Evolutionary conservation across 2,329 filamentous ascomycete species (phyloP).

Genomic region (Colletotrichum neosansevieriae): DNA sequence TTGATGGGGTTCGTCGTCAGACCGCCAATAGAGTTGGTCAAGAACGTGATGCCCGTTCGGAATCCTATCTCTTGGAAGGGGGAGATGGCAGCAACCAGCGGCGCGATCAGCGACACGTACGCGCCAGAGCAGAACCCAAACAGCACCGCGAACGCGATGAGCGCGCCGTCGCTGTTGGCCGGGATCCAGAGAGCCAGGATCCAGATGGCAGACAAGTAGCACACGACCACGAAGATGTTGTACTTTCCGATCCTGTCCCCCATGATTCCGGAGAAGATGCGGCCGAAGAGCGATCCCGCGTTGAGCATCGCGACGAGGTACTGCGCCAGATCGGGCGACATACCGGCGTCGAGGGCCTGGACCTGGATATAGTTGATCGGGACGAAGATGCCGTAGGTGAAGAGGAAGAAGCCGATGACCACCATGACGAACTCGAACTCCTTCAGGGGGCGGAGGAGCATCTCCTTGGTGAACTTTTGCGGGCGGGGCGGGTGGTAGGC

Average conservation of each 20-base stretch:
- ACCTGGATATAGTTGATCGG: constrained; percentile 53
- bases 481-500: constrained; percentile 45
- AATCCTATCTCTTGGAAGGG: constrained; percentile 67
- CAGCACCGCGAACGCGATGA: constrained; percentile 55
- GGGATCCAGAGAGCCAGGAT: constrained; percentile 59
- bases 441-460: constrained; percentile 48
- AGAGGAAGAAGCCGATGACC: constrained; percentile 49
- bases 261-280: constrained; percentile 48
- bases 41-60: constrained; percentile 59
- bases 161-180: constrained; percentile 44
- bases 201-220: constrained; percentile 53
- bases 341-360: constrained; percentile 47
- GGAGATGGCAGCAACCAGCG: constrained; percentile 63
- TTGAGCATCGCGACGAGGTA: constrained; percentile 56
- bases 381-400: constrained; percentile 52
- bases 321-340: constrained; percentile 46
- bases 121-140: constrained; percentile 59
- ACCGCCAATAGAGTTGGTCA: constrained; percentile 66
- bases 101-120: constrained; percentile 53
- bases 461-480: constrained; percentile 46
- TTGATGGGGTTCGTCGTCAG: constrained; percentile 69
- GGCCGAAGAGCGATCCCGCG: constrained; percentile 53
- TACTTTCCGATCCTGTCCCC: constrained; percentile 54
- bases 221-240: constrained; percentile 60
- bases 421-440: constrained; percentile 50